Conservation (phyloP, 768 basidiomycete species). For the Termitomyces sp. region DNA sequence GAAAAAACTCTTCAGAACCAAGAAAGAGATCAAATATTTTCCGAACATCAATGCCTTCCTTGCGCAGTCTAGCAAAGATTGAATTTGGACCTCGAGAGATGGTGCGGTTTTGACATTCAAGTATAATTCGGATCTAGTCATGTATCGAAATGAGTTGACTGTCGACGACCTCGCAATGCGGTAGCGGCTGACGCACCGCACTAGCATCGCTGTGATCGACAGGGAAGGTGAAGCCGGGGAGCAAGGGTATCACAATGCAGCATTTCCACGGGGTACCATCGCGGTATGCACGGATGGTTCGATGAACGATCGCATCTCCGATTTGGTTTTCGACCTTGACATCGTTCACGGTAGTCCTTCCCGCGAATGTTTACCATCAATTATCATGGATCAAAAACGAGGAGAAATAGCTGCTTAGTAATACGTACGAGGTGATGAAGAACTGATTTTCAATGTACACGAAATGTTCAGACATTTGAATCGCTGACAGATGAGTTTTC, state of each 20-base stretch:
- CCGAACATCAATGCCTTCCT: slow-evolving; percentile 85
- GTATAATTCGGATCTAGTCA: slow-evolving; percentile 80
- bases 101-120: slow-evolving; percentile 92
- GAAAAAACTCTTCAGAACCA: slow-evolving; percentile 7
- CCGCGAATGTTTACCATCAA: slow-evolving; percentile 9
- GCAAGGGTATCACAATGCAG: slow-evolving; percentile 85
- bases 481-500: slow-evolving; percentile 48
- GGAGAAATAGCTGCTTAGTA: neutral
- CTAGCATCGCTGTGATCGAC: slow-evolving; percentile 92
- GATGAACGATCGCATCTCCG: slow-evolving; percentile 88
- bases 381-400: neutral
- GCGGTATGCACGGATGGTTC: slow-evolving; percentile 84
- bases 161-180: neutral
- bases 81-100: slow-evolving; percentile 88
- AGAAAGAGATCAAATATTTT: neutral
- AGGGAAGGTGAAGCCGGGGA: slow-evolving; percentile 92
- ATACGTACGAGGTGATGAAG: slow-evolving; percentile 79
- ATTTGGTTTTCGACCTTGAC: slow-evolving; percentile 89
- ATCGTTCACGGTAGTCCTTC: slow-evolving; percentile 79
- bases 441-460: slow-evolving; percentile 98
- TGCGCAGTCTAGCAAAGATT: slow-evolving; percentile 81
- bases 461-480: slow-evolving; percentile 92
- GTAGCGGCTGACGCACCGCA: slow-evolving; percentile 51
- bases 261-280: slow-evolving; percentile 87
- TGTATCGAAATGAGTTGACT: neutral